These are phyloP conservation scores for Phaffomyces thermotolerans DNA, from an alignment of 805 yeast genomes.

Conservation along the genomic window DNA sequence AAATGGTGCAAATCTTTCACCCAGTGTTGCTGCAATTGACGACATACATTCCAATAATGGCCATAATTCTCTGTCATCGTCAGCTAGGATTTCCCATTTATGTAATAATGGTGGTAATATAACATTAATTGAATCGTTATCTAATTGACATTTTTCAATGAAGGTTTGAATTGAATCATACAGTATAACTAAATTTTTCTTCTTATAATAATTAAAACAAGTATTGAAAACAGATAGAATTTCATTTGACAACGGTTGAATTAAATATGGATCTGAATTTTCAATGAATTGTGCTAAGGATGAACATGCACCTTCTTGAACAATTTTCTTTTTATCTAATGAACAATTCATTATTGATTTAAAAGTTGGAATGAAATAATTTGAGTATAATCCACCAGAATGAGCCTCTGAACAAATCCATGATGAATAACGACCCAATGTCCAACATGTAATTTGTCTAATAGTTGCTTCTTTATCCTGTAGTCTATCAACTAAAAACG, in stretches of 20 bases:
- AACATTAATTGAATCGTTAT: constrained; percentile 49
- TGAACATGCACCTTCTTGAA: constrained; percentile 92
- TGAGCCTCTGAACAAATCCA: constrained; percentile 76
- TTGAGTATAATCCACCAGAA: constrained; percentile 53
- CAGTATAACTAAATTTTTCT: constrained; percentile 70
- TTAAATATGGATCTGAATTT: constrained; percentile 52
- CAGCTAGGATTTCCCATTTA: constrained; percentile 72
- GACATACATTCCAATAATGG: constrained; percentile 91
- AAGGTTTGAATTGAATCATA: constrained; percentile 91
- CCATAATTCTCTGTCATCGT: constrained; percentile 82
- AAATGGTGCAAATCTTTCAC: constrained; percentile 79
- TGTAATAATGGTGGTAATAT: constrained; percentile 75
- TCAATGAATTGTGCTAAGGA: constrained; percentile 83
- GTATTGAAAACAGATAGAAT: constrained; percentile 61
- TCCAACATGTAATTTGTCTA: constrained; percentile 94
- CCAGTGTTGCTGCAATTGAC: constrained; percentile 79
- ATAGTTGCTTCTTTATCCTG: constrained; percentile 75
- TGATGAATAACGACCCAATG: constrained; percentile 72
- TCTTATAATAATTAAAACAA: constrained; percentile 74
- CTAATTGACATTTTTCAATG: constrained; percentile 61
- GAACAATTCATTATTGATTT: constrained; percentile 69
- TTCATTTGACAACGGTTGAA: constrained; percentile 53
- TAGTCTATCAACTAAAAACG: constrained; percentile 75
- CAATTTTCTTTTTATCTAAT: constrained; percentile 79
- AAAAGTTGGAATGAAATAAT: constrained; percentile 69